Conservation (phyloP, 805 yeast genomes). For the Martiniozyma abietophila region DNA sequence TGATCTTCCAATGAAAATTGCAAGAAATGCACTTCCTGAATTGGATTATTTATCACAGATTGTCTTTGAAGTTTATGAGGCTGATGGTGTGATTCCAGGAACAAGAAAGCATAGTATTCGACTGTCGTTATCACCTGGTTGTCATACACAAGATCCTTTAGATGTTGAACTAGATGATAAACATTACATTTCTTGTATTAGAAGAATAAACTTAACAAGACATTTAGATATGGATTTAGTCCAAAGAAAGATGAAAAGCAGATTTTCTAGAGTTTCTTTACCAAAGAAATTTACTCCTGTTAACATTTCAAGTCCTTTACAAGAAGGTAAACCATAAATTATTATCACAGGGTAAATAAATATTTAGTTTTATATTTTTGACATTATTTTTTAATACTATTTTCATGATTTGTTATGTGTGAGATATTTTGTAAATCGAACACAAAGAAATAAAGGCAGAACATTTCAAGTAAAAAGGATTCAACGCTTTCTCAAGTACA, state of each 20-base stretch:
- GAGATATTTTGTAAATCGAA: slow-evolving; percentile 1
- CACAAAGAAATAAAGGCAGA: slow-evolving; percentile 1
- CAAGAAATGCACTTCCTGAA: slow-evolving; percentile 92
- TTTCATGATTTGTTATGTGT: neutral
- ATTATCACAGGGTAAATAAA: neutral
- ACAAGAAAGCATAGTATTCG: slow-evolving; percentile 83
- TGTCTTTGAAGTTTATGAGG: slow-evolving; percentile 86
- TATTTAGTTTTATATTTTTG: neutral
- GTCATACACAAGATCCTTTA: slow-evolving; percentile 95
- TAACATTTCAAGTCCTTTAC: slow-evolving; percentile 54
- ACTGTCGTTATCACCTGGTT: slow-evolving; percentile 91
- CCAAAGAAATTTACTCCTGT: slow-evolving; percentile 91
- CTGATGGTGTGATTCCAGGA: slow-evolving; percentile 48
- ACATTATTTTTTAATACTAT: neutral
- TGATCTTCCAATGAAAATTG: slow-evolving; percentile 89
- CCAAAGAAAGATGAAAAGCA: slow-evolving; percentile 65
- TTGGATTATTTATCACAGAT: slow-evolving; percentile 92
- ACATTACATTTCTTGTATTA: slow-evolving; percentile 94
- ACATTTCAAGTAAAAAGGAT: neutral
- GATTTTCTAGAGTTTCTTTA: slow-evolving; percentile 78
- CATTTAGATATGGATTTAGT: slow-evolving; percentile 90
- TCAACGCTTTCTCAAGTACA: too few relatives aligned
- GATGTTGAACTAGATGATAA: slow-evolving; percentile 94
- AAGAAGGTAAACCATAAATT: slow-evolving; percentile 14
- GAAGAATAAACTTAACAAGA: slow-evolving; percentile 80